Evolutionary conservation across 2,329 filamentous ascomycete species (phyloP), one percentile per base, ranked within the genome.

Genomic region (Trichoderma koningii): DNA sequence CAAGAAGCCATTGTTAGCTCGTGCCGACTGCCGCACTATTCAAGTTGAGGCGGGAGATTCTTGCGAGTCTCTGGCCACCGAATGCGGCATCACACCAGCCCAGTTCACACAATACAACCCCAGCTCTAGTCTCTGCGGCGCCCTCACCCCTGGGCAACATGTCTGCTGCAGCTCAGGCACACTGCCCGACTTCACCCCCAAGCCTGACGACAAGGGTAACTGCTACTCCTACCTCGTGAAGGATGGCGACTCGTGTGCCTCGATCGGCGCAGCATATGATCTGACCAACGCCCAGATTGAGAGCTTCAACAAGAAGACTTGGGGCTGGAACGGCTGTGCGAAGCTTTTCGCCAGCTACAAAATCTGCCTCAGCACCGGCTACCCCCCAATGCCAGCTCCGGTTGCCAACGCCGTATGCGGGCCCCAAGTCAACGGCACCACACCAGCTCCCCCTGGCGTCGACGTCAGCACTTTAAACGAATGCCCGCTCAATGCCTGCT

Each of bases 351-450:
- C 51, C 70, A 0, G 70, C 69, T 3, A 66, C n/a, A 65, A 65
- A 2, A 76, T 79, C 6, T 79, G 77, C 28, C 65, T 79, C 1
- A 76, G 75, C 68, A 67, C 66, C 1, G 77, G 77, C 1, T 69
- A 68, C 5, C 71, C 73, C 1, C 76, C 77, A 0, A 73, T 79
- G 71, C 78, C 77, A 0, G 66, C 72, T 2, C 45, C 72, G 0
- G 59, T 76, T 5, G 26, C 71, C 3, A 72, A 73, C 12, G 73
- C 75, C 3, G 67, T 73, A 0, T 79, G 77, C 17, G 76, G 77
- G 0, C 77, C 77, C 1, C 72, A 74, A 57, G 71, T 71, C 44
- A 69, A 71, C 3, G 73, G 71, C 7, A 74, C 76, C 0, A 61
- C 53, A 12, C 67, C 66, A n/a, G 73, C 73, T 66, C 66, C 21